Evolutionary conservation across 2,329 filamentous ascomycete genomes (phyloP), one percentile per base, ranked within the genome.

Genomic region (Pseudogymnoascus sp.): DNA sequence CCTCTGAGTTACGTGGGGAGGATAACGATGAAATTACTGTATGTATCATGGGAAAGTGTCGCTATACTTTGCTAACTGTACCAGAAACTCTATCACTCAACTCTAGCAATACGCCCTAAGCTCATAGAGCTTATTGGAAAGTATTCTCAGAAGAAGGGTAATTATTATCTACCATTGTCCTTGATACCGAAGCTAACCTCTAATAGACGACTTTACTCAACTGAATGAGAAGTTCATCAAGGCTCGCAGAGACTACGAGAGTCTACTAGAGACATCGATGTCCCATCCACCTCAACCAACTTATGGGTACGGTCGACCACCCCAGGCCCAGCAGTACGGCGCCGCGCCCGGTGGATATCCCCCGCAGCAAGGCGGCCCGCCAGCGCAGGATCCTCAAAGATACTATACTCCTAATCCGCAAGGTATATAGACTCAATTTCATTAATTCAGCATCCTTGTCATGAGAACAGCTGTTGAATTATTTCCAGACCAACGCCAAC

Each of bases 201-300:
- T 49, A n/a, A 23, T 68, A 96, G 95, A 99, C 76, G 95, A 99
- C 75, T 97, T 99, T 73, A 97, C 95, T 1, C 93, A 97, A 74
- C 80, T 99, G 66, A 99, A 99, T 72, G 95, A 99, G 76, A 97
- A 97, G 78, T 99, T 99, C 76, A 97, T 99, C 81, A 99, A 99
- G 77, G 95, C 95, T 53, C 88, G 95, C 67, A 86, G 93, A 70
- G 95, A 99, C 77, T 99, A 99, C 74, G 95, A 99, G 77, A 88
- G 90, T 31, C 82, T 99, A n/a, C 81, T 99, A 18, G 95, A 99
- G 76, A 89, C 91, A 16, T 97, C 93, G 63, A 97, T 99, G 93
- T 87, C 93, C 1, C 93, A 97, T 69, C 89, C 93, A n/a, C 86
- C 90, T 61, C 89, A 90, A 71, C 85, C 82, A 68, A 95, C 93